Base-by-base conservation (phyloP, 78 protist species). In the Dictyostelium capitatum region DNA sequence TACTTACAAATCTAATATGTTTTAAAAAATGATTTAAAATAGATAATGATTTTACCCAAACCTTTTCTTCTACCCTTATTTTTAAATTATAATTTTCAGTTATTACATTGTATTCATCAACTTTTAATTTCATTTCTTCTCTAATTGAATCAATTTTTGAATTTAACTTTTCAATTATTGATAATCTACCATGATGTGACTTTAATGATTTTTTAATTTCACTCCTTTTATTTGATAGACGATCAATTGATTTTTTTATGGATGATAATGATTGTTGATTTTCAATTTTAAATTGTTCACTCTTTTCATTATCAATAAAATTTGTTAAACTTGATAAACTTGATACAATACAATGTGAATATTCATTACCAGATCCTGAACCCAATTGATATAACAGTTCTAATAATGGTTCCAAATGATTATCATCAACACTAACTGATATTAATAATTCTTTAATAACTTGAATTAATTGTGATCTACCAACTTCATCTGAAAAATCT, bases 401-500 rank as follows among this genome's bases (percentile, higher is more conserved):
- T 51, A 87, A 19, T 17, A 87, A 37, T 48, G 93, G 62, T 17
- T 14, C 57, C 6, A 87, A 37, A 50, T 87, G 84, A 23, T 54
- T 70, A 15, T 87, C 93, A 32, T 48, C 57, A 51, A 87, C 9
- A 20, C n/a, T 43, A 30, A 48, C 23, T n/a, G 93, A 87, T 8
- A 78, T 12, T 30, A 77, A 11, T 25, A 87, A 50, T 9, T 74
- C 41, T n/a, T 50, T 6, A 30, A 77, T 50, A 3, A 77, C 11
- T 4, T 30, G 37, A 20, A 65, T 23, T 46, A 87, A 30, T 20
- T 64, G 79, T 12, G 20, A 10, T 43, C 93, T 62, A 30, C 93
- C 93, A 28, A 79, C 75, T 64, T 87, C 85, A 77, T 87, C 93
- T 37, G 85, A 65, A 51, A n/a, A 72, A 65, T 87, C 93, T 30